Conservation (phyloP, 2,329 filamentous ascomycete genomes). For the Scedosporium minutisporum region DNA sequence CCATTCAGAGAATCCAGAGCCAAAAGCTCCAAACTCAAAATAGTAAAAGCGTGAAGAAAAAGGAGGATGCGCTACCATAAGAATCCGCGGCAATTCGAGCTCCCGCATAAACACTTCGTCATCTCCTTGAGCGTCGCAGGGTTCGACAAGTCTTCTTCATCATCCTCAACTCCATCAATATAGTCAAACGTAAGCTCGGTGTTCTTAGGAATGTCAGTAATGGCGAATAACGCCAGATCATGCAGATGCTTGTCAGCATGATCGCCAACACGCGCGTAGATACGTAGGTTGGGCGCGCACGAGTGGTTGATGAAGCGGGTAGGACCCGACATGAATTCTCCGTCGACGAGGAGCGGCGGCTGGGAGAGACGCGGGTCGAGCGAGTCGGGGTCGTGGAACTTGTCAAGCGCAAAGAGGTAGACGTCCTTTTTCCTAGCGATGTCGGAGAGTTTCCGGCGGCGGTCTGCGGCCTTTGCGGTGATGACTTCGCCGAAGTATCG, state of each 20-base stretch:
- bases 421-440: conserved; percentile 58
- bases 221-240: conserved; percentile 67
- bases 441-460: conserved; percentile 47
- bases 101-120: conserved; percentile 53
- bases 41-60: no score
- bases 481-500: conserved; percentile 67
- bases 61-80: conserved; percentile 43
- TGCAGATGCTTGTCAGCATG: conserved; percentile 66
- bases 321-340: conserved; percentile 68
- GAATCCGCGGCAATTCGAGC: conserved; percentile 56
- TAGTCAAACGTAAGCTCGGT: conserved; percentile 77
- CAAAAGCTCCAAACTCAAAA: no score
- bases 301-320: conserved; percentile 78
- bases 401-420: conserved; percentile 75
- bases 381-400: conserved; percentile 54
- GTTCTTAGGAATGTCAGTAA: conserved; percentile 51
- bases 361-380: conserved; percentile 46
- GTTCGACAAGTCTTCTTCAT: conserved; percentile 36
- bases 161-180: conserved; percentile 51
- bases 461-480: conserved; percentile 52
- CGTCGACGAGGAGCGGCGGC: conserved; percentile 52
- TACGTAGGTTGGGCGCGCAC: conserved; percentile 68
- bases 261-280: conserved; percentile 71
- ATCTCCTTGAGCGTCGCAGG: conserved; percentile 37
- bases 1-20: no score